phyloP scores from a whole-genome alignment of 192 early-diverging fungal genomes.

The Backusella morwellensis region DNA sequence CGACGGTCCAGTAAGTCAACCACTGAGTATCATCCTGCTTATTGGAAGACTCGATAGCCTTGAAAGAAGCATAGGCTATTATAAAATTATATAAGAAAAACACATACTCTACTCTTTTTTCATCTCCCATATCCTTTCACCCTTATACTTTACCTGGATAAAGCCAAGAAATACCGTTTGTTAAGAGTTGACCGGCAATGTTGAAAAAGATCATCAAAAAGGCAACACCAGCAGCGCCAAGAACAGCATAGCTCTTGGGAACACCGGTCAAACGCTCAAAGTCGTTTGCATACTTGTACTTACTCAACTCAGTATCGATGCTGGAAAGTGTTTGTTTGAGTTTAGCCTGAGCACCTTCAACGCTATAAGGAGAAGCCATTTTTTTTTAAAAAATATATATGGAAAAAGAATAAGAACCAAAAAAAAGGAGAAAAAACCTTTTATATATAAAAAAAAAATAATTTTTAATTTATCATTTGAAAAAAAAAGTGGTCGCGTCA shows the following conservation, averaged over 20 bases:
- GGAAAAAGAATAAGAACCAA: background rate
- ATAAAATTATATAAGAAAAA: constrained; percentile 13
- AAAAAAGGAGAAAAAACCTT: background rate
- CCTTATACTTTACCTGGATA: constrained; percentile 68
- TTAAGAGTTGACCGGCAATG: constrained; percentile 73
- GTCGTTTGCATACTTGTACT: constrained; percentile 60
- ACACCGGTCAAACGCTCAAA: constrained; percentile 78
- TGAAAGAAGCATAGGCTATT: constrained; percentile 86
- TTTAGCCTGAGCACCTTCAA: constrained; percentile 22
- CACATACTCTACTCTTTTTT: background rate
- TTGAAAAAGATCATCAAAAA: constrained; percentile 90
- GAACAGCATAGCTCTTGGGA: constrained; percentile 83
- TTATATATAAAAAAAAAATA: constrained; percentile 5
- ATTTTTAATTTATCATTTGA: background rate
- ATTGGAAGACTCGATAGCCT: constrained; percentile 81
- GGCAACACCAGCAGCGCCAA: constrained; percentile 60
- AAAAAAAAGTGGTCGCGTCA: background rate
- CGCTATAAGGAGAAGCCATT: constrained; percentile 33
- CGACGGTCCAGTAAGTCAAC: constrained; percentile 93
- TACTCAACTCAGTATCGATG: constrained; percentile 73
- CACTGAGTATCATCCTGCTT: constrained; percentile 86
- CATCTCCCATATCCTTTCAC: background rate
- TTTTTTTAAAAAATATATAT: background rate
- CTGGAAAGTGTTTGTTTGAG: constrained; percentile 17
- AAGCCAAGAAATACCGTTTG: constrained; percentile 78